These are phyloP conservation scores for Clohesyomyces aquaticus DNA, from an alignment of 495 filamentous ascomycete genomes.

Conservation along the genomic window DNA sequence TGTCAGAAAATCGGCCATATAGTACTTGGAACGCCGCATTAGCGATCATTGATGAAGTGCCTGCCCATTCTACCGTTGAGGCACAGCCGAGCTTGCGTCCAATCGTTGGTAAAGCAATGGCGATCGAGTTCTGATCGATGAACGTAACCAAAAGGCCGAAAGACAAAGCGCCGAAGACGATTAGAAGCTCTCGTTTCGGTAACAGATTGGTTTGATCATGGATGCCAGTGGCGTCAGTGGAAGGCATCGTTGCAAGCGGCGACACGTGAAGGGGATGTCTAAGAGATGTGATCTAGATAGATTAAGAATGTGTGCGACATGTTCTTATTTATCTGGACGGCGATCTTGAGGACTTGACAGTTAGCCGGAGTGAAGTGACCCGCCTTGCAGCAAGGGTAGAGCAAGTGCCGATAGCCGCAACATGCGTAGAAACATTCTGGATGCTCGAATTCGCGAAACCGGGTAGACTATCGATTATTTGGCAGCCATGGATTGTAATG, in stretches of 20 bases:
- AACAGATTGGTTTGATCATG: slow-evolving; percentile 61
- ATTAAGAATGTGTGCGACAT: background rate
- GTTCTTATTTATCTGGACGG: background rate
- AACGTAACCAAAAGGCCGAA: slow-evolving; percentile 61
- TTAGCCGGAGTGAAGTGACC: background rate
- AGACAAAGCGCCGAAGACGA: slow-evolving; percentile 60
- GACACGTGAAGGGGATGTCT: background rate
- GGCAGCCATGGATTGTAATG: no score
- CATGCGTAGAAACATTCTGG: background rate
- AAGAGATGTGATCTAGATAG: background rate
- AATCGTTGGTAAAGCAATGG: slow-evolving; percentile 63
- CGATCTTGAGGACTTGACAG: background rate
- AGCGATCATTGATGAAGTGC: slow-evolving; percentile 74
- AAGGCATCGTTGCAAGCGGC: slow-evolving; percentile 10
- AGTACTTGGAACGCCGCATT: slow-evolving; percentile 71
- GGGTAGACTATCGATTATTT: no score
- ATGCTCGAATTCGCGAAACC: no score
- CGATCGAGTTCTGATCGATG: slow-evolving; percentile 67
- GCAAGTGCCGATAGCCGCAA: background rate
- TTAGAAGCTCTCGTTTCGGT: slow-evolving; percentile 57
- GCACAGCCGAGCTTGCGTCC: slow-evolving; percentile 59
- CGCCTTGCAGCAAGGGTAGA: background rate
- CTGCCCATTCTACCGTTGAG: slow-evolving; percentile 70
- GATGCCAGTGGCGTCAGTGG: slow-evolving; percentile 7
- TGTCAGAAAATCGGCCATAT: slow-evolving; percentile 62